Base-by-base conservation (phyloP, 331 rosid species). In the Rosa hybrid region DNA sequence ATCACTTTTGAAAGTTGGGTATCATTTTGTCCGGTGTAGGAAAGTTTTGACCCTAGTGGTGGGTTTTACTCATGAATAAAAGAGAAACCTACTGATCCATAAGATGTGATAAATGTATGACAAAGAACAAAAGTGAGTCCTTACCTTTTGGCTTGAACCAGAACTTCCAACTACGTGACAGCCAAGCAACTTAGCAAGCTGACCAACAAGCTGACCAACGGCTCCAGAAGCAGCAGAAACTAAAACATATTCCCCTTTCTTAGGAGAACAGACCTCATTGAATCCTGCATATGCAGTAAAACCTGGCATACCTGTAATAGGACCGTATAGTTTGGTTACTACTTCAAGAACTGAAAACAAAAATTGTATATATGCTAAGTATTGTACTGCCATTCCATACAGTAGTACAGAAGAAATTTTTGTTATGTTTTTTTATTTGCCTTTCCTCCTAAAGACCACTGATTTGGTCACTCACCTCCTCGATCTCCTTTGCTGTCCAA, bases 211-310 rank as follows among this genome's bases (percentile, higher is more conserved):
- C 83, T 88, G 91, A 53, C 91, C 89, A 65, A 88, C 89, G 21
- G 91, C 91, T 79, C 91, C 91, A 42, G 87, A 83, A 62, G 91
- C 91, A 39, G 91, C 91, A 41, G 91, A 88, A 80, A 88, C 86
- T 25, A 88, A 76, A 70, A 88, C 91, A 65, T 27, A 44, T 39
- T 85, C 91, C 41, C 87, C 89, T 77, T 88, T 83, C 77, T 88
- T 88, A 4, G 91, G 91, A 62, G 84, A 67, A 77, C 91, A 88
- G 45, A 88, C 87, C 83, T 88, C 91, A 67, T 77, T 83, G 86
- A 88, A 88, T 72, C 91, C 91, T 39, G 71, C 89, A 81, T 88
- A 88, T 10, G 91, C 87, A 73, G 91, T 86, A 34, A 88, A 86
- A 62, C 91, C 91, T 21, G 91, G 86, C 89, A 88, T 88, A 38